Base-by-base conservation (phyloP, 805 yeast species). In the Isabelozyma heimii region DNA sequence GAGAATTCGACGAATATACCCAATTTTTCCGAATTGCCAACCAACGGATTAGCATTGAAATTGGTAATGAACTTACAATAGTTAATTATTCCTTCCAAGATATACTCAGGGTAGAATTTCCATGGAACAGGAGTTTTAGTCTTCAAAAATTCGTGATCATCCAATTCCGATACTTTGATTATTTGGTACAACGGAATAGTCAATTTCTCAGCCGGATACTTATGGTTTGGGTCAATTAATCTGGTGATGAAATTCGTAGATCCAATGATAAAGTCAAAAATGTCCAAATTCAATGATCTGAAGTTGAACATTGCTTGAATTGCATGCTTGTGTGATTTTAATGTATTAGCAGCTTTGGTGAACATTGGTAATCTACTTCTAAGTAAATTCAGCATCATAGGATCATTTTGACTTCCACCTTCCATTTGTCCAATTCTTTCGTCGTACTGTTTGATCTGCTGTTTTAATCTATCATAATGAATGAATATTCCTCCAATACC, bases 401-500 rank as follows among this genome's bases (percentile, higher is more conserved):
- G 65, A 6, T 52, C 48, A 37, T 57, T 58, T 14, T 27, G 35
- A 15, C 17, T 8, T 15, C 16, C 37, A 38, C 66, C 67, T 55
- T 76, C 73, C 20, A 81, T 56, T 57, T 73, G 74, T 33, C 74
- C 77, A 24, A 83, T 66, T 51, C 79, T 73, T 53, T 79, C 80
- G 13, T 78, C 71, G 33, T 74, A 56, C 52, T 81, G 82, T 42
- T 77, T 76, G 42, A 79, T 67, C 50, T 75, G 71, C 28, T 74
- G 72, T 52, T 74, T 74, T 30, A 84, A 59, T 50, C 85, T 81
- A 41, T 80, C 83, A 51, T 82, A 81, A 42, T 63, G 65, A 42
- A 82, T 76, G 49, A 79, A 67, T 0, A 87, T 69, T 44, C 97
- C 98, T 20, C 96, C 96, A 40, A 89, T 72, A 40, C 98, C 99